phyloP scores from a whole-genome alignment of 352 stramenopile genomes.

The Phytophthora sansomeana region DNA sequence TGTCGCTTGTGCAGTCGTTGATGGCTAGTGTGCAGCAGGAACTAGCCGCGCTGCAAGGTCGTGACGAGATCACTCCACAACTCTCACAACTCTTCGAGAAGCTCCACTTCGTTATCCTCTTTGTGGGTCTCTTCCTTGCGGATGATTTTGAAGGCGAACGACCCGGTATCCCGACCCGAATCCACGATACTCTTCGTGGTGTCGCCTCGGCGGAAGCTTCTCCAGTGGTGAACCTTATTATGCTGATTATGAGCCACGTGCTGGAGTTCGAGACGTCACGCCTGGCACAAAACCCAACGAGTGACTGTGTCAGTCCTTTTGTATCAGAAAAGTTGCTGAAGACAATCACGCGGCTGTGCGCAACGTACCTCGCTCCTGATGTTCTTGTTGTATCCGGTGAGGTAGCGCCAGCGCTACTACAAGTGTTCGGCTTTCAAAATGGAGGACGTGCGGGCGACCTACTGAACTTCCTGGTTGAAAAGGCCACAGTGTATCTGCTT shows the following conservation, averaged over 20 bases:
- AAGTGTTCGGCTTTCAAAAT: constrained; percentile 74
- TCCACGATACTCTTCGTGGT: constrained; percentile 52
- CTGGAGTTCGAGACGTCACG: constrained; percentile 74
- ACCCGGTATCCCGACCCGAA: constrained; percentile 67
- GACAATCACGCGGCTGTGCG: constrained; percentile 76
- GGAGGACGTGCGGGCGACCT: constrained; percentile 63
- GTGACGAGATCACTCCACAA: constrained; percentile 57
- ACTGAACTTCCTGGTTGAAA: constrained; percentile 76
- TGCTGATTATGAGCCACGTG: constrained; percentile 76
- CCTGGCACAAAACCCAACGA: constrained; percentile 64
- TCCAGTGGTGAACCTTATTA: constrained; percentile 63
- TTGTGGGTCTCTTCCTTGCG: constrained; percentile 76
- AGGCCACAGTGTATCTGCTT: constrained; percentile 73
- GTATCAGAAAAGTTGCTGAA: constrained; percentile 80
- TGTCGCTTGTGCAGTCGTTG: constrained; percentile 71
- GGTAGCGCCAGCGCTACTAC: constrained; percentile 54
- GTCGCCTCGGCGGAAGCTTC: constrained; percentile 33
- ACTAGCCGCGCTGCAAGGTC: constrained; percentile 50
- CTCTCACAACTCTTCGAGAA: constrained; percentile 82
- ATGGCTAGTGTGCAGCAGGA: constrained; percentile 57
- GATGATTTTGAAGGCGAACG: constrained; percentile 84
- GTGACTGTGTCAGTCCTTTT: constrained; percentile 74
- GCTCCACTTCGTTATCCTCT: constrained; percentile 83
- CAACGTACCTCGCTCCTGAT: constrained; percentile 77
- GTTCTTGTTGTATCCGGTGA: constrained; percentile 46